Base-by-base conservation (phyloP, 176 grass and related monocot genomes). In the Musa troglodytarum region DNA sequence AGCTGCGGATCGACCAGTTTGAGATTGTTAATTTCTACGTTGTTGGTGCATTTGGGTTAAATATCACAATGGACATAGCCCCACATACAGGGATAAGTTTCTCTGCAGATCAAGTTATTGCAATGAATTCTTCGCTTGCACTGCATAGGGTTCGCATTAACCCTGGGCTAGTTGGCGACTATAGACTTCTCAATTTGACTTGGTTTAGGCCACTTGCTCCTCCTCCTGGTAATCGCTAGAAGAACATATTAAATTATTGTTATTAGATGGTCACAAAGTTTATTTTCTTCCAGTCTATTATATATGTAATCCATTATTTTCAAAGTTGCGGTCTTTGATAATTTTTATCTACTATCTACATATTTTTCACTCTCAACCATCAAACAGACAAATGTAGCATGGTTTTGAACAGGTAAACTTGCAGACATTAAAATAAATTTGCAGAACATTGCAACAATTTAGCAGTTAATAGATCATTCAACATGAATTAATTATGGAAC, bases 21-120 rank as follows among this genome's bases (percentile, higher is more conserved):
- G 96, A 83, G 83, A 92, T 99, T 68, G 84, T 81, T 78, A 99
- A 99, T 80, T 95, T 99, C 77, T 99, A 99, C 51, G 96, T 99
- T 64, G 96, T 99, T 78, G 96, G 96, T 76, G 83, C 88, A 72
- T 94, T 88, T 87, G 96, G 91, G 65, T 85, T 99, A 78, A 99
- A 99, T 79, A 95, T 95, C 51, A 94, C 96, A 61, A 99, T 99
- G 96, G 67, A 99, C 84, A 93, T 99, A 86, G 86, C 88, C 8
- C 91, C 96, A 69, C 80, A 88, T 57, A 88, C 77, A 69, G 96
- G 90, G 86, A 87, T 86, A 87, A 93, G 96, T 79, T 99, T 99
- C 78, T 82, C 84, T 49, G 71, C 59, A 1, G 70, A 82, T 76
- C 84, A 95, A 87, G 88, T 92, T 73, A 58, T 50, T 71, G 51